Evolutionary conservation across 2,329 filamentous ascomycete species (phyloP), one percentile per base, ranked within the genome.

Genomic region (Arthrobotrys sphaeroides): DNA sequence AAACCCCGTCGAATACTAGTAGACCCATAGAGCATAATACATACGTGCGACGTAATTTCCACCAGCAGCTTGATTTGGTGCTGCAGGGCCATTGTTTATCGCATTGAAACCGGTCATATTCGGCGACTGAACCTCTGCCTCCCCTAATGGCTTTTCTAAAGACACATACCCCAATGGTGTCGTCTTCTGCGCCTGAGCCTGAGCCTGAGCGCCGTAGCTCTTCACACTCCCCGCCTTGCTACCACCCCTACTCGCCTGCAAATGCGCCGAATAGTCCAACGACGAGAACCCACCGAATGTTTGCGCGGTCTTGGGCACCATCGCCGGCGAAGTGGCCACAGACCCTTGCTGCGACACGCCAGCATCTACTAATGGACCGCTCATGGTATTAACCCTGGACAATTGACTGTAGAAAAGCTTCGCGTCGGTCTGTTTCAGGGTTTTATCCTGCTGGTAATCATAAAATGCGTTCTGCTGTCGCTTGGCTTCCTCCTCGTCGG

Each of bases 351-450:
- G 61, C 16, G 43, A 40, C 36, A 28, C 26, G 4, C 53, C 59
- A 22, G 73, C 57, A 43, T 76, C 65, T 6, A 64, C 64, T 47
- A 70, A 49, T 20, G 55, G 75, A 79, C 83, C 80, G 81, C 80
- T 77, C 74, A 83, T 81, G 20, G 79, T 81, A 24, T 80, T 82
- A 51, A 77, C 79, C 70, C 79, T 81, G 70, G 81, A 85, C 80
- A 72, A 51, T 42, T 83, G 85, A 84, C 97, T 94, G 82, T 97
- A 99, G 84, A 98, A 96, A 77, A 97, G 87, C 83, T 97, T 98
- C 73, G 94, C 92, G 82, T 99, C 95, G 24, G 92, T 90, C 82
- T 97, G 93, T 80, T 91, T 96, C 89, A 97, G 91, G 81, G 94
- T 92, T 80, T 95, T 96, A 83, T 99, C 95, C 62, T 92, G 91